Percentiles rank a stretch among this genome's conserved stretches.
Evolutionary conservation across 768 basidiomycete genomes (phyloP).

Genomic region (Clitopilus hobsonii): DNA sequence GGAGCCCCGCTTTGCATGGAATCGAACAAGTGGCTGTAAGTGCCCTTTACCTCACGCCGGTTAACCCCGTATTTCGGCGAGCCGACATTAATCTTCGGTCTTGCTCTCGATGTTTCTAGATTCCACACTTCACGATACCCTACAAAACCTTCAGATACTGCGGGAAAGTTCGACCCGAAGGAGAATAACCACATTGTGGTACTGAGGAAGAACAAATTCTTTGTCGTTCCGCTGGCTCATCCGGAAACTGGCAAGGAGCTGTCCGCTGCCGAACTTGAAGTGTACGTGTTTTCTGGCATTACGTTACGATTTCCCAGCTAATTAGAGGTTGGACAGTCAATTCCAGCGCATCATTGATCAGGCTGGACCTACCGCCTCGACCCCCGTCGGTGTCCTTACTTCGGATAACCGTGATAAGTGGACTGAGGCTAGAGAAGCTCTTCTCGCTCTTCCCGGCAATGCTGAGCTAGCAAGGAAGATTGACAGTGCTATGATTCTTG

Average conservation of each 20-base stretch:
- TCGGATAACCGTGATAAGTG: slow-evolving; percentile 87
- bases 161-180: slow-evolving; percentile 70
- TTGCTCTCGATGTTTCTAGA: slow-evolving; percentile 26
- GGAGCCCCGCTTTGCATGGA: slow-evolving; percentile 82
- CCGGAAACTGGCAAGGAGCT: slow-evolving; percentile 58
- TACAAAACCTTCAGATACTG: slow-evolving; percentile 75
- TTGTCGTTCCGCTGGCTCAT: slow-evolving; percentile 68
- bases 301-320: not conserved
- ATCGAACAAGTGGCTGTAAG: slow-evolving; percentile 92
- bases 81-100: not conserved
- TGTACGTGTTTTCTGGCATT: slow-evolving; percentile 30
- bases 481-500: slow-evolving; percentile 84
- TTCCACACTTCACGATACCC: slow-evolving; percentile 96
- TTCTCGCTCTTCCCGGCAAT: slow-evolving; percentile 60
- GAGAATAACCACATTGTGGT: slow-evolving; percentile 87
- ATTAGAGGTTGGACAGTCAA: slow-evolving; percentile 36
- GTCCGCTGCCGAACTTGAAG: slow-evolving; percentile 78
- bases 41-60: slow-evolving; percentile 3
- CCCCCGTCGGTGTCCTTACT: slow-evolving; percentile 78
- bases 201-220: slow-evolving; percentile 89
- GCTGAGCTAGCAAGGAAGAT: slow-evolving; percentile 67
- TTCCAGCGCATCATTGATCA: slow-evolving; percentile 62
- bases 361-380: slow-evolving; percentile 43
- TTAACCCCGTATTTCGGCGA: not conserved
- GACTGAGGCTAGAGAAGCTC: slow-evolving; percentile 66